Percentiles rank a stretch among this genome's conserved stretches.
phyloP scores from a whole-genome alignment of 2,329 filamentous ascomycete species.

The Teratosphaeria nubilosa region DNA sequence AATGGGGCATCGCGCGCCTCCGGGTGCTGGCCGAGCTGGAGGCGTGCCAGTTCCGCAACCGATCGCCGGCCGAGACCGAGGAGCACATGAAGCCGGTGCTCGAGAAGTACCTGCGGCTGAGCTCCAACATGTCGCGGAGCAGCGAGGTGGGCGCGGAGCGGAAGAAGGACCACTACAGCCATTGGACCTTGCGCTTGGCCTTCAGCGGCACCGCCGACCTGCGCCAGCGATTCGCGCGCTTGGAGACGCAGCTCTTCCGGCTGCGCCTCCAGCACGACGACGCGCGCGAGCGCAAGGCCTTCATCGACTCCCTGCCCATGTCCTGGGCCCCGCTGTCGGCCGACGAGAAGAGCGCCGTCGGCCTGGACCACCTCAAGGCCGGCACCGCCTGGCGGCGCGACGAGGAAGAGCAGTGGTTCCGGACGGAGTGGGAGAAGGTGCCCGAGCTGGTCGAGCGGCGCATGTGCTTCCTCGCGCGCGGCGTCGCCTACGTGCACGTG shows the following conservation, averaged over 20 bases:
- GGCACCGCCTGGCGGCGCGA: constrained; percentile 39
- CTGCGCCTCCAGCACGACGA: constrained; percentile 73
- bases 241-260: constrained; percentile 83
- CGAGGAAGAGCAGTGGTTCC: constrained; percentile 87
- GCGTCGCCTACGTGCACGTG: constrained; percentile 84
- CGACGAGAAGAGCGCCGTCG: constrained; percentile 62
- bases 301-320: constrained; percentile 66
- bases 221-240: constrained; percentile 70
- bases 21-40: constrained; percentile 83
- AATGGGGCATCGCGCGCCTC: constrained; percentile 92
- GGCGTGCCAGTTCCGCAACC: constrained; percentile 91
- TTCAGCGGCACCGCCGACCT: constrained; percentile 89
- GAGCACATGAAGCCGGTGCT: constrained; percentile 77
- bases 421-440: constrained; percentile 90
- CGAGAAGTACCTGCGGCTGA: constrained; percentile 75
- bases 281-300: constrained; percentile 58
- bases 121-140: constrained; percentile 58
- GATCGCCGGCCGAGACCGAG: constrained; percentile 68
- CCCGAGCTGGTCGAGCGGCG: constrained; percentile 79
- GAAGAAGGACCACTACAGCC: constrained; percentile 93
- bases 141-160: constrained; percentile 56
- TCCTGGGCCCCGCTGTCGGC: constrained; percentile 77
- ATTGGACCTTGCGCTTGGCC: constrained; percentile 89
- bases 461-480: constrained; percentile 63
- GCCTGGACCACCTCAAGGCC: constrained; percentile 52